Percentiles rank a stretch among this genome's conserved stretches.
Evolutionary conservation across 1,139 yeast species (phyloP).

Genomic region (Suhomyces bolitotheri): DNA sequence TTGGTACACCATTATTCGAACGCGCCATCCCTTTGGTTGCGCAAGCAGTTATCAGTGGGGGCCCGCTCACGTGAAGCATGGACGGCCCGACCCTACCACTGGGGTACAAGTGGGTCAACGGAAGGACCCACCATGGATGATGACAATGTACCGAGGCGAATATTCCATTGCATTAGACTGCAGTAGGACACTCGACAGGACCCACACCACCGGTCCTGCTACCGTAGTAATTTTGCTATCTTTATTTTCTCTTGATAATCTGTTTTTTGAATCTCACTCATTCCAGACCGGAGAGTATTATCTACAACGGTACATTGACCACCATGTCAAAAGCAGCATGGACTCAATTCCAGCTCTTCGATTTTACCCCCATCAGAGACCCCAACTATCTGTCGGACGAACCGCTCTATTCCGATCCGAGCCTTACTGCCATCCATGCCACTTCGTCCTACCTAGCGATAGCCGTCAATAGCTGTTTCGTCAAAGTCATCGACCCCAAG

Average conservation of each 20-base stretch:
- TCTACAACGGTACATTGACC: no score
- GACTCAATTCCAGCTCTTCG: slow-evolving; percentile 90
- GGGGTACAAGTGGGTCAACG: no score
- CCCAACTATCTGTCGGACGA: slow-evolving; percentile 66
- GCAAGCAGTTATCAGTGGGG: slow-evolving; percentile 1
- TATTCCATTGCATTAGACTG: no score
- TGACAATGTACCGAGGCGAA: no score
- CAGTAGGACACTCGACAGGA: no score
- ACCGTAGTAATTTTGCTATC: no score
- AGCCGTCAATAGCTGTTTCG: slow-evolving; percentile 54
- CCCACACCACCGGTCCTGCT: no score
- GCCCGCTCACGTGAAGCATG: slow-evolving; percentile 1
- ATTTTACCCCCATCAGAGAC: slow-evolving; percentile 78
- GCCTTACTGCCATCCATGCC: slow-evolving; percentile 61
- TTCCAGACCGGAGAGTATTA: no score
- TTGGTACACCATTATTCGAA: background rate
- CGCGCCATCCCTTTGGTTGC: slow-evolving; percentile 8
- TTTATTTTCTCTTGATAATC: no score
- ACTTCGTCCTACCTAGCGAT: slow-evolving; percentile 55
- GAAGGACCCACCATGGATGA: no score
- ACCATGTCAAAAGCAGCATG: slow-evolving; percentile 46
- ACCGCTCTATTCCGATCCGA: slow-evolving; percentile 78
- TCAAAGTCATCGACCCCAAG: slow-evolving; percentile 56
- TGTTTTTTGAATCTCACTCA: no score
- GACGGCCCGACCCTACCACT: no score